Evolutionary conservation across 371 early-diverging fungal genomes (phyloP).

Genomic region (Mortierella sp.): DNA sequence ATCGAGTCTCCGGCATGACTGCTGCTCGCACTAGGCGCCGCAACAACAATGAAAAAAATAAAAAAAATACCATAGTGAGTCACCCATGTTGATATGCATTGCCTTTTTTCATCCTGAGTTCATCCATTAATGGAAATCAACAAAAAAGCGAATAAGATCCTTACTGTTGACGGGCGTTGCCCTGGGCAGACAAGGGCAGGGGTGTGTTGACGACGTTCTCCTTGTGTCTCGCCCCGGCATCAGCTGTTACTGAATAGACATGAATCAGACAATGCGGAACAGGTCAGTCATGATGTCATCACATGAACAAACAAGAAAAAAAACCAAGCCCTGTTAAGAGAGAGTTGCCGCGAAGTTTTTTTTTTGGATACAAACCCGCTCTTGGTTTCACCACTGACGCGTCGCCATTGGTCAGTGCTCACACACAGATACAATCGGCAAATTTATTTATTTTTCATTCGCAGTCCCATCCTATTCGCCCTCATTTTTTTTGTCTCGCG

Average conservation of each 20-base stretch:
- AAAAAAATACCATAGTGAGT: neutral
- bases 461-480: neutral
- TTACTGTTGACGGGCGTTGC: slow-evolving; percentile 1
- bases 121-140: too few species aligned
- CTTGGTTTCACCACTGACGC: neutral
- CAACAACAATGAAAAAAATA: too few species aligned
- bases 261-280: neutral
- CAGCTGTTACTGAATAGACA: neutral
- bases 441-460: neutral
- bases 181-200: neutral
- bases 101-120: too few species aligned
- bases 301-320: neutral
- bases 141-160: too few species aligned
- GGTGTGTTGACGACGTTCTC: neutral
- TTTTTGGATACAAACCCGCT: too few species aligned
- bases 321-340: too few species aligned
- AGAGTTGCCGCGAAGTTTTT: too few species aligned
- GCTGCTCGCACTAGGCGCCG: neutral
- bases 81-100: neutral
- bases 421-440: too few species aligned
- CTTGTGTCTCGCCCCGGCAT: neutral
- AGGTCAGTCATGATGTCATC: neutral
- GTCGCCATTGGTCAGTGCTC: neutral
- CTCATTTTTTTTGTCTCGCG: too few species aligned
- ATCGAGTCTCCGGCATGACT: neutral